A percentile compares a stretch with the other conserved stretches of the same genome.
Evolutionary conservation across 2,329 filamentous ascomycete genomes (phyloP).

Genomic region (Microsporum canis): DNA sequence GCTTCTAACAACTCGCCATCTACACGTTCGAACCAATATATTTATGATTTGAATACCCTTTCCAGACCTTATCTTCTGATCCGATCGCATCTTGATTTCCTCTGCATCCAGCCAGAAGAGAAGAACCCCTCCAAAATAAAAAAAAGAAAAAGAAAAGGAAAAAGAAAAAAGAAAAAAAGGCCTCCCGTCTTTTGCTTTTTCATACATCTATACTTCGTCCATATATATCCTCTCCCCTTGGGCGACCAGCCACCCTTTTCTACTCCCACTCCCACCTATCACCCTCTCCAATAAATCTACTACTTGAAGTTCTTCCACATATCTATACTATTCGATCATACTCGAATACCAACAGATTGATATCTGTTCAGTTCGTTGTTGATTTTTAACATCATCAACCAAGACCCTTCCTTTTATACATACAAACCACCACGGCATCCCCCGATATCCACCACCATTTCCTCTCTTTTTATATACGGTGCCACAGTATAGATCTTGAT

Average conservation of each 20-base stretch:
- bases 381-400: neutral
- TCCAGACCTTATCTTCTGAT: neutral
- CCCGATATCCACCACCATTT: neutral
- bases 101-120: neutral
- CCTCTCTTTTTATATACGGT: neutral
- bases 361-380: neutral
- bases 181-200: neutral
- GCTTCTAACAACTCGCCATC: neutral
- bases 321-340: neutral
- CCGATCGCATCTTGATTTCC: neutral
- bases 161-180: too few relatives aligned
- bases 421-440: neutral
- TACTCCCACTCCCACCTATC: neutral
- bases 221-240: neutral
- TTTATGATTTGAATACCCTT: neutral
- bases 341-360: neutral
- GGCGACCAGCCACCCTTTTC: neutral
- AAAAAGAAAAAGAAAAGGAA: too few relatives aligned
- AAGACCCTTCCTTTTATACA: neutral
- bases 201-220: neutral
- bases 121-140: neutral
- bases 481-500: neutral
- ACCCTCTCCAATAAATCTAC: neutral
- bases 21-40: constrained; percentile 1
- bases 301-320: neutral